phyloP scores from a whole-genome alignment of 176 grass and related monocot genomes.

The Oryza nivara region DNA sequence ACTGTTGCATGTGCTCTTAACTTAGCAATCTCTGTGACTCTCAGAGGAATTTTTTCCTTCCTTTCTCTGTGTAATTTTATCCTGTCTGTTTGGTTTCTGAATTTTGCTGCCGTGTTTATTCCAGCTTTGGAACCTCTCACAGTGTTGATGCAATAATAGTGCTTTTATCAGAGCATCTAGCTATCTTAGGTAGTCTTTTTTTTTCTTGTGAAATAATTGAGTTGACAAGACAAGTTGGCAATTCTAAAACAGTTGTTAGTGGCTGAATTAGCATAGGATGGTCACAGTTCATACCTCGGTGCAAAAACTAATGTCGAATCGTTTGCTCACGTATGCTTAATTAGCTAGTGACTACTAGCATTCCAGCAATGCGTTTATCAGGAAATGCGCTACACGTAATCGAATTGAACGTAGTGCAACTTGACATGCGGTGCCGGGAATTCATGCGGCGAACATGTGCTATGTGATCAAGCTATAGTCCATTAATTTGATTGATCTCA shows the following conservation, averaged over 20 bases:
- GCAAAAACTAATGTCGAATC: slow-evolving; percentile 7
- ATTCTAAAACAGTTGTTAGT: slow-evolving; percentile 20
- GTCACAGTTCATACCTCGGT: slow-evolving; percentile 24
- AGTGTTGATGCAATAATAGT: slow-evolving; percentile 49
- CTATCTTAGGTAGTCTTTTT: slow-evolving; percentile 25
- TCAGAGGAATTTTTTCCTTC: slow-evolving; percentile 26
- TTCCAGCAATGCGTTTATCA: slow-evolving; percentile 4
- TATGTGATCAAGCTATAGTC: slow-evolving; percentile 22
- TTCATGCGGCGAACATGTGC: slow-evolving; percentile 28
- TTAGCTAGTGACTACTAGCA: neutral
- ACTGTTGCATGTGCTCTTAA: slow-evolving; percentile 38
- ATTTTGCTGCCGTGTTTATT: slow-evolving; percentile 25
- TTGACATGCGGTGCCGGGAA: slow-evolving; percentile 49
- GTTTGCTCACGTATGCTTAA: slow-evolving; percentile 1
- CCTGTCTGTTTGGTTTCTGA: slow-evolving; percentile 16
- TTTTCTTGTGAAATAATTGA: slow-evolving; percentile 36
- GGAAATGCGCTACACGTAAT: slow-evolving; percentile 51
- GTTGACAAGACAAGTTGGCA: slow-evolving; percentile 6
- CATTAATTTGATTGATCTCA: slow-evolving; percentile 2
- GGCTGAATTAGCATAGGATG: slow-evolving; percentile 32
- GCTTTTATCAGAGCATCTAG: slow-evolving; percentile 35
- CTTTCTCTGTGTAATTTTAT: slow-evolving; percentile 22
- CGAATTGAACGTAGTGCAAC: slow-evolving; percentile 6
- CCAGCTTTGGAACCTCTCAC: slow-evolving; percentile 41
- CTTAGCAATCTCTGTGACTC: slow-evolving; percentile 7